Evolutionary conservation across 139 green algal species (phyloP).

Genomic region (Chlamydomonas schloesseri): DNA sequence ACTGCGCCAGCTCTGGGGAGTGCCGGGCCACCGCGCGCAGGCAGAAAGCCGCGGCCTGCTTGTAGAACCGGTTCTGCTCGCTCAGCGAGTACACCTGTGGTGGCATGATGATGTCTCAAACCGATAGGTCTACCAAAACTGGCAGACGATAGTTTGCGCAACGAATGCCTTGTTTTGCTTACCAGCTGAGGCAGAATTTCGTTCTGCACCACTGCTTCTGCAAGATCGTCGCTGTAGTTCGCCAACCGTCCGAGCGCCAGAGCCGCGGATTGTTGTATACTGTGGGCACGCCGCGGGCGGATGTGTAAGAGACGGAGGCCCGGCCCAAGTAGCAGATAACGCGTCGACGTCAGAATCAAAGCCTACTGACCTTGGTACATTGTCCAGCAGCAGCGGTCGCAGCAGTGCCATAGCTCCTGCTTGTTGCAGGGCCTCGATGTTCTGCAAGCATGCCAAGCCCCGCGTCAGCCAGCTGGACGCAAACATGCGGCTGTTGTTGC

Average conservation of each 20-base stretch:
- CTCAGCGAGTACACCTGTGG: conserved; percentile 85
- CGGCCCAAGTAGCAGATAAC: background rate
- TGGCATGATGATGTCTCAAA: too few species aligned
- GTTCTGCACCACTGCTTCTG: conserved; percentile 88
- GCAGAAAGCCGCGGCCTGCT: conserved; percentile 88
- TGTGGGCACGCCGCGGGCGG: conserved; percentile 39
- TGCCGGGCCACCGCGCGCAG: conserved; percentile 88
- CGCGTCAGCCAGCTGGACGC: too few species aligned
- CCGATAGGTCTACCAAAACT: too few species aligned
- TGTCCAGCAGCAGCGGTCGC: conserved; percentile 86
- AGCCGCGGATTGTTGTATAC: conserved; percentile 91
- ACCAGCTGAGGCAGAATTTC: conserved; percentile 90
- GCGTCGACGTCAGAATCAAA: background rate
- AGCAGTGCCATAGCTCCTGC: conserved; percentile 87
- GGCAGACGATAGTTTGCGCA: too few species aligned
- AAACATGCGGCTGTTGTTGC: too few species aligned
- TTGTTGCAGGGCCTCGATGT: conserved; percentile 88
- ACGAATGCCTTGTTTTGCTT: background rate
- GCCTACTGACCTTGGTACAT: conserved; percentile 79
- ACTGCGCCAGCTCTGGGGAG: conserved; percentile 84
- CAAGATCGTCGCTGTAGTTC: conserved; percentile 88
- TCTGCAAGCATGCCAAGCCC: conserved; percentile 61
- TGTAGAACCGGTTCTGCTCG: conserved; percentile 90
- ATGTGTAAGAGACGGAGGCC: background rate
- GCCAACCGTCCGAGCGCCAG: conserved; percentile 85